Base-by-base conservation (phyloP, 805 yeast species). In the Pichia heedii region DNA sequence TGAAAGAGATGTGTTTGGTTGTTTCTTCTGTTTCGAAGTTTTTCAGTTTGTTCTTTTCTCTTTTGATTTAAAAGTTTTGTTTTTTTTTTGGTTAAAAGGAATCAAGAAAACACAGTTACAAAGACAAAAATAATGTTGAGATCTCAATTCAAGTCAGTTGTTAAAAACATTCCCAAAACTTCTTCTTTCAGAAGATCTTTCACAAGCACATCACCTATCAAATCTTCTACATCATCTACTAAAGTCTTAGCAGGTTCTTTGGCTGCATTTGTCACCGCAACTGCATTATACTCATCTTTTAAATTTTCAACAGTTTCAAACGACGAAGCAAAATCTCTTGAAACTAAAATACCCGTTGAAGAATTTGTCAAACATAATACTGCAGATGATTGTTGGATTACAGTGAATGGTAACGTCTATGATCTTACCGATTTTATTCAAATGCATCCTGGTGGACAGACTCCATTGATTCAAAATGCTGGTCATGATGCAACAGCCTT, bases 331-430 rank as follows among this genome's bases (percentile, higher is more conserved):
- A 22, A 41, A 8, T 19, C 26, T 15, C 22, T 27, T 19, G 15
- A 30, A 15, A 44, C 15, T 16, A 22, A 44, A 36, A 46, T 66
- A 27, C 32, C 62, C 1, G 62, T 70, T 15, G 56, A 56, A 11
- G 72, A 67, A 58, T 68, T 76, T 27, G 60, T 64, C 15, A 63
- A 66, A 44, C 90, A 82, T 66, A 71, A 73, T 60, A 54, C 62
- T 19, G 70, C 71, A 45, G 71, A 76, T 21, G 85, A 81, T 56
- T 79, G 93, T 62, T 87, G 96, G 96, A 84, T 87, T 18, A 79
- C 83, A 6, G 77, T 87, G 44, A 84, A 85, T 49, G 85, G 81
- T n/a, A 73, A 82, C 49, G 95, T 77, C 6, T 87, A 87, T 58
- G 86, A 87, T 57, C 74, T 87, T 47, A 78, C 90, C 0, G 76